Base-by-base conservation (phyloP, 129 eudicot species). In the Tagetes patula region DNA sequence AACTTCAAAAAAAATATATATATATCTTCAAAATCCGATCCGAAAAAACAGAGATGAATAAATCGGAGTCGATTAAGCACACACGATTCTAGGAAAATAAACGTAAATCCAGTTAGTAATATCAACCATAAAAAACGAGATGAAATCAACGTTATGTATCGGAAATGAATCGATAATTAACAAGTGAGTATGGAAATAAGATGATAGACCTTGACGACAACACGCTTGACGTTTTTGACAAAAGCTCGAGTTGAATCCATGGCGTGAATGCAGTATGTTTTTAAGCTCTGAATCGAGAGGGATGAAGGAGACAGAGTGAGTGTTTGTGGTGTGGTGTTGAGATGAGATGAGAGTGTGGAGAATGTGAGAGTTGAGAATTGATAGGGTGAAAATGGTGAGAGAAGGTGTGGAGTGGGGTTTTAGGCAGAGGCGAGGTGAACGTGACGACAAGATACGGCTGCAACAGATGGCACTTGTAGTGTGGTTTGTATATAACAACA, bases 171-270 rank as follows among this genome's bases (percentile, higher is more conserved):
- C 1, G 1, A 43, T 3, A 42, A 8, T 1, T 27, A n/a, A 20
- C 3, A n/a, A 47, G 10, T 5, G 59, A 8, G 20, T 32, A 65
- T 65, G 42, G 9, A 36, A 53, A 20, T 40, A 7, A 33, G 64
- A 61, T 50, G 32, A 32, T 20, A 36, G 75, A 89, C 96, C 96
- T 89, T 89, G 68, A 89, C 85, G 73, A 90, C 92, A 14, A 90
- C 96, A 52, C 96, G 93, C 75, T 81, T 90, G 70, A 90, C 96
- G 75, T 90, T 80, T 79, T 85, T 90, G 27, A 85, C 80, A 30
- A 90, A 90, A 64, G 82, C 85, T 77, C 96, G 85, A 69, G 95
- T 78, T 66, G 91, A 88, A 88, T 88, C 90, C 90, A 85, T 84
- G 79, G 83, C 69, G 69, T 66, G 63, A 74, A 64, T 71, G 73